Conservation (phyloP, 75 land plant genomes). For the Pinus taeda region DNA sequence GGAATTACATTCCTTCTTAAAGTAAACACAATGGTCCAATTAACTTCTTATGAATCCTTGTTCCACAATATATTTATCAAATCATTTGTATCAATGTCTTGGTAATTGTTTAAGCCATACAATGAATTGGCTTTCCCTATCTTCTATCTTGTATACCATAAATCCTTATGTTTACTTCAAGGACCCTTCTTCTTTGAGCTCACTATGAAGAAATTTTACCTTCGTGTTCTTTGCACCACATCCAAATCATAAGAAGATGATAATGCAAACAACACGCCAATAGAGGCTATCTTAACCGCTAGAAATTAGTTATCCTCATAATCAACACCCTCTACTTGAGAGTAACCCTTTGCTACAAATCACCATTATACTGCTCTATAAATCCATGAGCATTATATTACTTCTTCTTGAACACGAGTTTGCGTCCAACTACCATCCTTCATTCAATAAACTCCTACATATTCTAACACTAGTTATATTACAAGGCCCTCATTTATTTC, state of each 20-base stretch:
- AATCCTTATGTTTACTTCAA: not conserved
- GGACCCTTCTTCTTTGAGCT: no score
- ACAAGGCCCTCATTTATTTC: not conserved
- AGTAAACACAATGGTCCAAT: no score
- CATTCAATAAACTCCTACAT: not conserved
- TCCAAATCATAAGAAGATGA: not conserved
- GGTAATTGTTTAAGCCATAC: no score
- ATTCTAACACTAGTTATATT: no score
- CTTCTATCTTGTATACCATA: not conserved
- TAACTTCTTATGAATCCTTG: no score
- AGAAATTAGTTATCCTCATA: not conserved
- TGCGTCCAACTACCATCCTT: not conserved
- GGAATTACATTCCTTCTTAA: no score
- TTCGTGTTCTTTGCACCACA: not conserved
- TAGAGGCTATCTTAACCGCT: not conserved
- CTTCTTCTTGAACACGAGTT: not conserved
- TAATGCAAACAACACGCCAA: not conserved
- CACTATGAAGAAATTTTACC: not conserved
- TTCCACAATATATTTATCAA: no score
- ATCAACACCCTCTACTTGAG: not conserved
- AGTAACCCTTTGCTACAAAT: not conserved
- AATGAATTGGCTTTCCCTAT: not conserved
- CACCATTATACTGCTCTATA: not conserved
- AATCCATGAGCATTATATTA: not conserved
- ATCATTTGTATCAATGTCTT: no score